Percentiles rank a stretch among this genome's conserved stretches.
Conservation (phyloP, 164 flowering plant species). For the Aristolochia contorta region DNA sequence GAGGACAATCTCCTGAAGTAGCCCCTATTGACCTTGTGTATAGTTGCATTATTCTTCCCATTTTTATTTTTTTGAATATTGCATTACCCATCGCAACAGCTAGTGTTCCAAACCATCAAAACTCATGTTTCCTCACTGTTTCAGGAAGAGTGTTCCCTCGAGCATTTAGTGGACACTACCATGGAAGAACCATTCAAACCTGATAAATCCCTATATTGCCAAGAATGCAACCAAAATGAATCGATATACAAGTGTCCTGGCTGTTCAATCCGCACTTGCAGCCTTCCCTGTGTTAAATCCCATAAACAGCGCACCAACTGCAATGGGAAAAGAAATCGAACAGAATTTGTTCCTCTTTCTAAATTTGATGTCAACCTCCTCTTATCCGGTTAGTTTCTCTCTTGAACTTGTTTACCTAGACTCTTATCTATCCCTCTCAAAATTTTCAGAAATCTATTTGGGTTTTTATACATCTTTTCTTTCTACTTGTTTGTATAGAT, state of each 20-base stretch:
- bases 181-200: conserved; percentile 11
- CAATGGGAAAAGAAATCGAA: conserved; percentile 19
- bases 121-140: not conserved
- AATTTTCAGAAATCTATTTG: not conserved
- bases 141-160: not conserved
- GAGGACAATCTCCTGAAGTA: not conserved
- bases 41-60: not conserved
- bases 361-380: conserved; percentile 21
- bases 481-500: conserved; percentile 26
- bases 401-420: not conserved
- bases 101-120: not conserved
- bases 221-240: conserved; percentile 18
- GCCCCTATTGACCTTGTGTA: not conserved
- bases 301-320: conserved; percentile 23
- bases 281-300: conserved; percentile 27
- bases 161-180: not conserved
- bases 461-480: not conserved
- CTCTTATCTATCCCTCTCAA: not conserved
- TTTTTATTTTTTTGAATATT: no score
- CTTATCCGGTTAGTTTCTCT: conserved; percentile 14
- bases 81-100: no score
- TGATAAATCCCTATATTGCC: conserved; percentile 9
- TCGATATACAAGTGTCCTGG: conserved; percentile 27
- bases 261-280: conserved; percentile 22
- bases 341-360: conserved; percentile 21